A percentile compares a stretch with the other conserved stretches of the same genome.
These are phyloP conservation scores for Hebeloma cylindrosporum DNA, from an alignment of 768 basidiomycete species.

Conservation along the genomic window DNA sequence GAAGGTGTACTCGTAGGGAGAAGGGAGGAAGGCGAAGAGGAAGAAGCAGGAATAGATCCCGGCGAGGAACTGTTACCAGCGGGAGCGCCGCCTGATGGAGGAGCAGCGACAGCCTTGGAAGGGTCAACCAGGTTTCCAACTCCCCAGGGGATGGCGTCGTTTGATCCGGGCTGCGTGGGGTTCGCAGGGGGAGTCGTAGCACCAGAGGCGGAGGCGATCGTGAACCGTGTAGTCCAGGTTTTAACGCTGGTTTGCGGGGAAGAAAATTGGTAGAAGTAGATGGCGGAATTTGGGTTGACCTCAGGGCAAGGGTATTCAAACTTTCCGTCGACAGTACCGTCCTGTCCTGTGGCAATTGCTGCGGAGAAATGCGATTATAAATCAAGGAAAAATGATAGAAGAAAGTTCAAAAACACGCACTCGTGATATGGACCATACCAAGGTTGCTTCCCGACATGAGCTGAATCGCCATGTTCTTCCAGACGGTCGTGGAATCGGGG, in stretches of 20 bases:
- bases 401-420: slow-evolving; percentile 38
- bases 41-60: slow-evolving; percentile 8
- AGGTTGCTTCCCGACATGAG: slow-evolving; percentile 80
- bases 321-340: slow-evolving; percentile 56
- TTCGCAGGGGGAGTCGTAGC: slow-evolving; percentile 49
- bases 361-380: slow-evolving; percentile 7
- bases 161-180: slow-evolving; percentile 50
- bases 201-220: slow-evolving; percentile 57
- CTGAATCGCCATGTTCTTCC: slow-evolving; percentile 74
- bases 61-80: slow-evolving; percentile 7
- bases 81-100: slow-evolving; percentile 20
- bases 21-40: slow-evolving; percentile 1
- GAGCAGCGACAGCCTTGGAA: slow-evolving; percentile 38
- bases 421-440: slow-evolving; percentile 64
- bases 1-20: no score
- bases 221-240: slow-evolving; percentile 77
- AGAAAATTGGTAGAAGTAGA: slow-evolving; percentile 84
- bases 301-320: slow-evolving; percentile 66
- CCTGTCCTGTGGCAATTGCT: slow-evolving; percentile 64
- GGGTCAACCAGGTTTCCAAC: slow-evolving; percentile 54
- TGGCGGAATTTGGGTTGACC: slow-evolving; percentile 59
- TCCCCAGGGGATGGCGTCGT: slow-evolving; percentile 66
- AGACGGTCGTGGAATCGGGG: slow-evolving; percentile 45
- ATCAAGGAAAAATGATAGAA: neutral
- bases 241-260: slow-evolving; percentile 38